A percentile compares a stretch with the other conserved stretches of the same genome.
Evolutionary conservation across 441 rosid species (phyloP).

Genomic region (Viola pubescens): DNA sequence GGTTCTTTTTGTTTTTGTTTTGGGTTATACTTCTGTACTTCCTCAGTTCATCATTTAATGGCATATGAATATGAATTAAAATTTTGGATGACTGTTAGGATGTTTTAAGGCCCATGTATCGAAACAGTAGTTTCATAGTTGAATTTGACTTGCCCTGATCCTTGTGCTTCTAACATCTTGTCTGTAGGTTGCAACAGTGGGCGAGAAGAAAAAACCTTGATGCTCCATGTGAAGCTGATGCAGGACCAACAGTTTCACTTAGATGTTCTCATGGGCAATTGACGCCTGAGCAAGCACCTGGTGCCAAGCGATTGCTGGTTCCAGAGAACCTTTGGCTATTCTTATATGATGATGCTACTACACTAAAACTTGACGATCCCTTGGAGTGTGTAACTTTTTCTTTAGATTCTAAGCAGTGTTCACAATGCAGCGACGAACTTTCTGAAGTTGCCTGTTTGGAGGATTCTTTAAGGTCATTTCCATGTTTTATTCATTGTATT

Average conservation of each 20-base stretch:
- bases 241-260: slow-evolving; percentile 75
- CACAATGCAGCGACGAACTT: slow-evolving; percentile 66
- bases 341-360: slow-evolving; percentile 68
- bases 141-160: slow-evolving; percentile 5
- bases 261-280: slow-evolving; percentile 74
- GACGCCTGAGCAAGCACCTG: slow-evolving; percentile 85
- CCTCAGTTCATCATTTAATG: not conserved
- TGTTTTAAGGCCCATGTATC: not conserved
- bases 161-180: slow-evolving; percentile 5
- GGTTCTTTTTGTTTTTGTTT: not conserved
- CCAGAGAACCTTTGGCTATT: slow-evolving; percentile 89
- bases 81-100: not conserved
- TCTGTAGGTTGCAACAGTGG: slow-evolving; percentile 98
- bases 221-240: slow-evolving; percentile 92
- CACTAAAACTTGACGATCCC: slow-evolving; percentile 59
- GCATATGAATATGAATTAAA: slow-evolving; percentile 3
- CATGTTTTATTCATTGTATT: not conserved
- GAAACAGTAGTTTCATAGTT: not conserved
- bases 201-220: slow-evolving; percentile 82
- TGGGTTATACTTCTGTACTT: too few species aligned
- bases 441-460: slow-evolving; percentile 89
- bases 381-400: slow-evolving; percentile 50
- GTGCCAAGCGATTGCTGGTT: slow-evolving; percentile 80
- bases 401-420: slow-evolving; percentile 56
- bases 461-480: slow-evolving; percentile 70